These are phyloP conservation scores for Komagataella pseudopastoris DNA, from an alignment of 805 yeast genomes.

Conservation along the genomic window DNA sequence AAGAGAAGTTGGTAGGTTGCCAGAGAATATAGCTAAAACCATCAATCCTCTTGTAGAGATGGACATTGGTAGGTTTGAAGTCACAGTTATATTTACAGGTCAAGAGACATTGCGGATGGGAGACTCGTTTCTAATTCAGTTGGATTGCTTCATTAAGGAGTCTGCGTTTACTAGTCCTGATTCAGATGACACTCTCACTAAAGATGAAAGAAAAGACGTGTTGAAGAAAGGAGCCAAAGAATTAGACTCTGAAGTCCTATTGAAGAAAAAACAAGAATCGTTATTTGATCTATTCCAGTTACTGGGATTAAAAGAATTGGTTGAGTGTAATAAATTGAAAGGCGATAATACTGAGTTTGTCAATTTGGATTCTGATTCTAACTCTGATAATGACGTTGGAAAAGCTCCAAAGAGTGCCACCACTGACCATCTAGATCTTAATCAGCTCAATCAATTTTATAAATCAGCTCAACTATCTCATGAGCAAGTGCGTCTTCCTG, in stretches of 20 bases:
- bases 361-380: slow-evolving; percentile 6
- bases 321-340: neutral
- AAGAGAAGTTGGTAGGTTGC: slow-evolving; percentile 65
- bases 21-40: slow-evolving; percentile 54
- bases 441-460: slow-evolving; percentile 68
- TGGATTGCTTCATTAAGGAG: slow-evolving; percentile 47
- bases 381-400: slow-evolving; percentile 5
- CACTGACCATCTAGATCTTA: slow-evolving; percentile 34
- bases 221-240: slow-evolving; percentile 24
- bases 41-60: slow-evolving; percentile 53
- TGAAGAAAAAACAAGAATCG: slow-evolving; percentile 41
- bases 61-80: slow-evolving; percentile 38
- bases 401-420: slow-evolving; percentile 4
- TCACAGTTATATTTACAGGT: slow-evolving; percentile 42
- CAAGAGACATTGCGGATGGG: slow-evolving; percentile 52
- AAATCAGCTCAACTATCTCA: slow-evolving; percentile 38
- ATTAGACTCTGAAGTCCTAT: slow-evolving; percentile 34
- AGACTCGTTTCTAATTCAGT: slow-evolving; percentile 56
- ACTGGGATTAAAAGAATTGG: slow-evolving; percentile 13
- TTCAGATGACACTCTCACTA: neutral
- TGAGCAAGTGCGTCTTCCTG: slow-evolving; percentile 43
- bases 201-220: neutral
- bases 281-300: slow-evolving; percentile 40
- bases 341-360: slow-evolving; percentile 5
- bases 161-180: slow-evolving; percentile 27